phyloP scores from a whole-genome alignment of 148 eudicot species.

The Vaccinium vitisidaea region DNA sequence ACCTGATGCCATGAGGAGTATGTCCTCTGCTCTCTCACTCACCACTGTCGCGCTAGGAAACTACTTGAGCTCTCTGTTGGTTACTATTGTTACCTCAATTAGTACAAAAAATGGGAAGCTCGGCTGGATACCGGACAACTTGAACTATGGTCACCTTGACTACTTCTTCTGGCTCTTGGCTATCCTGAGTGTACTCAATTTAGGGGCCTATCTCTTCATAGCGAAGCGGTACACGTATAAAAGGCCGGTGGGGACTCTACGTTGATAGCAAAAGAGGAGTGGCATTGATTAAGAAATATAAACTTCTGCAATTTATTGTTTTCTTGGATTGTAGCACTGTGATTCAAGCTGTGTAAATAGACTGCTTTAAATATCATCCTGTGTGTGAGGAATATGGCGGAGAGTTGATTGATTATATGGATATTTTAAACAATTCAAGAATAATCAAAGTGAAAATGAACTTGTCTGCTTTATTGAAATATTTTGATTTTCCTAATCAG shows the following conservation, averaged over 20 bases:
- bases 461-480: neutral
- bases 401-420: neutral
- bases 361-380: neutral
- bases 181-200: constrained; percentile 42
- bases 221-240: constrained; percentile 48
- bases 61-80: constrained; percentile 51
- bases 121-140: constrained; percentile 59
- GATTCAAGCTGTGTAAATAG: constrained; percentile 6
- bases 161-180: constrained; percentile 64
- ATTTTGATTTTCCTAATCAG: neutral
- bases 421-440: neutral
- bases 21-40: constrained; percentile 52
- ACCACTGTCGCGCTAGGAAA: constrained; percentile 41
- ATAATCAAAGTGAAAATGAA: neutral
- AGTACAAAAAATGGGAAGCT: constrained; percentile 43
- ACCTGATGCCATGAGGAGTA: constrained; percentile 65
- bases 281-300: neutral
- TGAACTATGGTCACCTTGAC: constrained; percentile 51
- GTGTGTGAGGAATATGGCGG: neutral
- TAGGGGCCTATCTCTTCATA: constrained; percentile 37
- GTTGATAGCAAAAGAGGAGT: neutral
- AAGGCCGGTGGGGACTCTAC: constrained; percentile 19
- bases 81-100: constrained; percentile 38
- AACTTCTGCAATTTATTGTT: neutral
- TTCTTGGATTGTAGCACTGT: neutral